These are phyloP conservation scores for Trifolium fragiferum DNA, from an alignment of 306 rosid genomes.

Conservation along the genomic window DNA sequence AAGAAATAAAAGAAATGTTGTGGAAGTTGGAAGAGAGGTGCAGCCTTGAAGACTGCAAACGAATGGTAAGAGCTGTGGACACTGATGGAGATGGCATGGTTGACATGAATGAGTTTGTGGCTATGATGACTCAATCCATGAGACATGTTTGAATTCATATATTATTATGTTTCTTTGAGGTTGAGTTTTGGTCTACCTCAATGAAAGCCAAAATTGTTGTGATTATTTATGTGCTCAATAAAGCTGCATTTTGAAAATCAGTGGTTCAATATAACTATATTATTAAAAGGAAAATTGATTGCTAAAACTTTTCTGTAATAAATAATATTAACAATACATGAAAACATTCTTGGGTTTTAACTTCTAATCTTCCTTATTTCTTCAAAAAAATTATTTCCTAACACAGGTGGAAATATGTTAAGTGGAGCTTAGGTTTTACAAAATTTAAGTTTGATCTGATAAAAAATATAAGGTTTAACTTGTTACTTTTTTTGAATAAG, in stretches of 20 bases:
- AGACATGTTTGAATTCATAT: constrained; percentile 35
- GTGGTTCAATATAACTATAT: not conserved
- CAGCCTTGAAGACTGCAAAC: constrained; percentile 70
- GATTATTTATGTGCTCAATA: not conserved
- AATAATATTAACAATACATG: too few relatives aligned
- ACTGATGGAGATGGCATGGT: constrained; percentile 86
- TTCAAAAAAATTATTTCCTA: too few relatives aligned
- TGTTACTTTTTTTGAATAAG: too few relatives aligned
- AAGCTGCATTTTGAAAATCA: not conserved
- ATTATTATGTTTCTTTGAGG: constrained; percentile 20
- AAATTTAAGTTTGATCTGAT: too few relatives aligned
- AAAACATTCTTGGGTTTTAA: too few relatives aligned
- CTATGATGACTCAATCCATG: constrained; percentile 73
- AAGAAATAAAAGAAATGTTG: constrained; percentile 69
- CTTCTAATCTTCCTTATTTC: too few relatives aligned
- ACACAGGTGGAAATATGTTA: too few relatives aligned
- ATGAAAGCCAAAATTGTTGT: constrained; percentile 2
- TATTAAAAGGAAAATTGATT: constrained; percentile 18
- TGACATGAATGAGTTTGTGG: constrained; percentile 76
- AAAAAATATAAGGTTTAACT: too few relatives aligned
- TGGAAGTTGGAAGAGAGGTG: constrained; percentile 71
- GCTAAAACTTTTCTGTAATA: constrained; percentile 32
- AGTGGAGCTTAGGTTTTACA: too few relatives aligned
- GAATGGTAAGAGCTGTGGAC: constrained; percentile 84
- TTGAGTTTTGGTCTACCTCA: not conserved